Percentiles rank a stretch among this genome's conserved stretches.
These are phyloP conservation scores for Globisporangium spiculum DNA, from an alignment of 352 stramenopile genomes.

Conservation along the genomic window DNA sequence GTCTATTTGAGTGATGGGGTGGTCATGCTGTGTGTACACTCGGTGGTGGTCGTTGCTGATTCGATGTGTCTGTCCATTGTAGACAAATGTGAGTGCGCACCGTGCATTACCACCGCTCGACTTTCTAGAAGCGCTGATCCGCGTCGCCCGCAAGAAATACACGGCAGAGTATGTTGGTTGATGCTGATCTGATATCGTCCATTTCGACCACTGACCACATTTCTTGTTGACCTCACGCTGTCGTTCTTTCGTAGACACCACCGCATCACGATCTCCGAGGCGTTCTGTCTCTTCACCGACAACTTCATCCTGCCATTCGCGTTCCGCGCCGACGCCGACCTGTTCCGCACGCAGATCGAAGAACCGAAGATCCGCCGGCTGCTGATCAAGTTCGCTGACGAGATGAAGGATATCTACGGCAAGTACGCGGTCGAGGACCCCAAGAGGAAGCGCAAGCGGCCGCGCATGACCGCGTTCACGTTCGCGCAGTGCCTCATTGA, in stretches of 20 bases:
- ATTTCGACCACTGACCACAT: neutral
- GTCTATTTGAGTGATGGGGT: neutral
- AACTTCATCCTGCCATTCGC: constrained; percentile 74
- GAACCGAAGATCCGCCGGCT: constrained; percentile 58
- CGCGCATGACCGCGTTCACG: constrained; percentile 55
- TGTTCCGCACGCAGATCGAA: constrained; percentile 75
- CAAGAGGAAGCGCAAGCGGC: constrained; percentile 34
- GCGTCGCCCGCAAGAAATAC: constrained; percentile 61
- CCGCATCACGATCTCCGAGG: constrained; percentile 65
- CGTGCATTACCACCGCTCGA: constrained; percentile 50
- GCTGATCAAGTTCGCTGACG: constrained; percentile 59
- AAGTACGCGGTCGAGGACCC: constrained; percentile 49
- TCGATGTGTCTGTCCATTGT: neutral
- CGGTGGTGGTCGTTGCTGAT: neutral
- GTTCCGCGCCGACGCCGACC: constrained; percentile 65
- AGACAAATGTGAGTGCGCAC: constrained; percentile 40
- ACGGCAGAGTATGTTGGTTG: constrained; percentile 40
- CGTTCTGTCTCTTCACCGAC: constrained; percentile 72
- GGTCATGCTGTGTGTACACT: neutral
- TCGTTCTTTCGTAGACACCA: constrained; percentile 31
- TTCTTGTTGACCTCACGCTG: neutral
- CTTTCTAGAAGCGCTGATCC: constrained; percentile 68
- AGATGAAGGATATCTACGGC: constrained; percentile 54
- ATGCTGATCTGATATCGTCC: neutral
- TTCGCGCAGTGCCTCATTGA: constrained; percentile 65